A percentile compares a stretch with the other conserved stretches of the same genome.
Conservation (phyloP, 2,329 filamentous ascomycete genomes). For the Diaporthe sp. region DNA sequence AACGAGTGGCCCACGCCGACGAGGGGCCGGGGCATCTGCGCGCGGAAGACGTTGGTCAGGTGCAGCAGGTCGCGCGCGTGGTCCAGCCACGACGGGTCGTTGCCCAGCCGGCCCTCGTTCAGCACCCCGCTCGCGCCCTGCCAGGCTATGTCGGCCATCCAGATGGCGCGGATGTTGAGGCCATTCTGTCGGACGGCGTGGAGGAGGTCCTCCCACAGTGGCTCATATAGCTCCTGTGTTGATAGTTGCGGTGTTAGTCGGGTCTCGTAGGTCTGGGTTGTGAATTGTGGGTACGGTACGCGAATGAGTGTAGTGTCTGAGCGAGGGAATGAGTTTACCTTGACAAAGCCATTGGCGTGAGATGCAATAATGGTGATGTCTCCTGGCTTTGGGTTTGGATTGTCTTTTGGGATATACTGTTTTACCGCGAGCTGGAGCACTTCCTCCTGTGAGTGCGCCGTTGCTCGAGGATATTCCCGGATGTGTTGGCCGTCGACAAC, state of each 20-base stretch:
- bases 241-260: conserved; percentile 36
- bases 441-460: conserved; percentile 80
- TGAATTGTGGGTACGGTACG: background rate
- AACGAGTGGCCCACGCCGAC: conserved; percentile 92
- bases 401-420: conserved; percentile 86
- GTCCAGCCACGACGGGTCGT: conserved; percentile 92
- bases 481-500: conserved; percentile 82
- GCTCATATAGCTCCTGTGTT: conserved; percentile 87
- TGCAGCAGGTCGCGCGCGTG: conserved; percentile 87
- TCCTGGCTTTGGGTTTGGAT: conserved; percentile 75
- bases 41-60: conserved; percentile 86
- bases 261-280: background rate
- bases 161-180: conserved; percentile 84
- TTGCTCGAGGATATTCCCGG: conserved; percentile 83
- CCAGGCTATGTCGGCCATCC: conserved; percentile 90
- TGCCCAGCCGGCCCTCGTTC: conserved; percentile 82
- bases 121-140: conserved; percentile 84
- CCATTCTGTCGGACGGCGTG: conserved; percentile 68
- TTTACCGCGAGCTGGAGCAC: conserved; percentile 82
- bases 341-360: conserved; percentile 94
- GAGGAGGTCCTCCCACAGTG: conserved; percentile 88
- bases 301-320: conserved; percentile 13
- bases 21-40: conserved; percentile 84
- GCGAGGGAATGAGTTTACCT: conserved; percentile 64
- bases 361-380: conserved; percentile 89